Base-by-base conservation (phyloP, 495 filamentous ascomycete species). In the Tetracladium marchalianum region DNA sequence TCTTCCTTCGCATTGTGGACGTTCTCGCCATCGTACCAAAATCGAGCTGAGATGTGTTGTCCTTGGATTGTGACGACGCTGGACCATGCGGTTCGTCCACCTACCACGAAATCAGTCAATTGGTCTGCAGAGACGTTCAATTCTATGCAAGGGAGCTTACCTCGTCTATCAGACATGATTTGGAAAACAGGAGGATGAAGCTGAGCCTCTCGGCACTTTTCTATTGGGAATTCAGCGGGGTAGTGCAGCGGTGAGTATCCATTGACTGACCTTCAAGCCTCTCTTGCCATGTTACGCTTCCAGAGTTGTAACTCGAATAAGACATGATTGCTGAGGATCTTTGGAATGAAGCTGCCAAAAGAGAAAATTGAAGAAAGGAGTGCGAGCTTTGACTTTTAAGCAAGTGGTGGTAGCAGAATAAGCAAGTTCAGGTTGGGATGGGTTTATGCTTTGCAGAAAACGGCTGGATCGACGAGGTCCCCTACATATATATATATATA, bases 81-180 rank as follows among this genome's bases (percentile, higher is more conserved):
- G 40, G 87, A 90, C 89, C 89, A 95, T 42, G 89, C 89, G 31
- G 89, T 95, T 51, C 89, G 82, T 52, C 87, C 88, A 56, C 89
- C 87, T 94, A 18, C 18, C 13, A n/a, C 31, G 33, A 18, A 19
- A 43, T 47, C 31, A 48, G 50, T 47, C 42, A 46, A 52, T 51
- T 40, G 43, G 50, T n/a, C 32, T 39, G n/a, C 16, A 34, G 13
- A 43, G 19, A 40, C 10, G 43, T 27, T 18, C 18, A 40, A 39
- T 36, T 41, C 18, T 8, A 15, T 33, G 18, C 34, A 46, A 13
- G 44, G 39, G 44, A 71, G 10, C 52, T 63, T 75, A 85, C 83
- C 85, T 76, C 85, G 81, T 65, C 82, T 73, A 62, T 90, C 84
- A 47, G 85, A 87, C 41, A 85, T 73, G 49, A 86, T 80, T 53